Conservation (phyloP, 352 stramenopile genomes). For the Pythium rishiriense region DNA sequence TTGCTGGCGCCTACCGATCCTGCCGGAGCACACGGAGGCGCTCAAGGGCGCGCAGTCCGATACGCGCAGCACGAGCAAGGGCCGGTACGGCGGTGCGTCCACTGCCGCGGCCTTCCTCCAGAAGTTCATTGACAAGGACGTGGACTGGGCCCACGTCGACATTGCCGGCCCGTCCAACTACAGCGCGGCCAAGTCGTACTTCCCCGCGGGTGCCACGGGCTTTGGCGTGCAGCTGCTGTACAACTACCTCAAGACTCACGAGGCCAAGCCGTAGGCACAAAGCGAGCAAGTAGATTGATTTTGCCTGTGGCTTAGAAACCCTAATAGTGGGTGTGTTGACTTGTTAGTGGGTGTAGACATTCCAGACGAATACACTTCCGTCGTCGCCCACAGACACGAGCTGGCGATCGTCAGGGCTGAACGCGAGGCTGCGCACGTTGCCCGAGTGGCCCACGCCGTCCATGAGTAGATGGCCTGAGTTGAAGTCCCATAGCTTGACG, state of each 20-base stretch:
- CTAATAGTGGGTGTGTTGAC: background rate
- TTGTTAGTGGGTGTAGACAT: slow-evolving; percentile 69
- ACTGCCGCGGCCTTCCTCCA: slow-evolving; percentile 88
- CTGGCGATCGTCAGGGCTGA: slow-evolving; percentile 91
- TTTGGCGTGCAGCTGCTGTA: slow-evolving; percentile 89
- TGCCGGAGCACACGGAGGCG: slow-evolving; percentile 77
- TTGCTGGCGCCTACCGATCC: slow-evolving; percentile 89
- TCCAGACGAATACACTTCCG: slow-evolving; percentile 92
- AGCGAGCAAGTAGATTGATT: background rate
- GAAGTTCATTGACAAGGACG: slow-evolving; percentile 86
- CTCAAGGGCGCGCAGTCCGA: slow-evolving; percentile 84
- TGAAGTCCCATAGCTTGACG: slow-evolving; percentile 88
- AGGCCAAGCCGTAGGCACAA: slow-evolving; percentile 32
- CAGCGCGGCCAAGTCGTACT: slow-evolving; percentile 79
- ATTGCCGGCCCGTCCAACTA: slow-evolving; percentile 89
- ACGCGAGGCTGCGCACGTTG: slow-evolving; percentile 69
- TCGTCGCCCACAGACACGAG: slow-evolving; percentile 91
- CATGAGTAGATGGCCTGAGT: slow-evolving; percentile 57
- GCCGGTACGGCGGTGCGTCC: slow-evolving; percentile 77
- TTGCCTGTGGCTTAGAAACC: background rate
- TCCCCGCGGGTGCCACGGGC: slow-evolving; percentile 82
- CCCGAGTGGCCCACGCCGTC: slow-evolving; percentile 81
- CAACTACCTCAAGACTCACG: slow-evolving; percentile 81
- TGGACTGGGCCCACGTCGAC: slow-evolving; percentile 90
- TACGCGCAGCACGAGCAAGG: slow-evolving; percentile 76